Evolutionary conservation across 2,329 filamentous ascomycete species (phyloP).

Genomic region (Pestalotiopsis sp.): DNA sequence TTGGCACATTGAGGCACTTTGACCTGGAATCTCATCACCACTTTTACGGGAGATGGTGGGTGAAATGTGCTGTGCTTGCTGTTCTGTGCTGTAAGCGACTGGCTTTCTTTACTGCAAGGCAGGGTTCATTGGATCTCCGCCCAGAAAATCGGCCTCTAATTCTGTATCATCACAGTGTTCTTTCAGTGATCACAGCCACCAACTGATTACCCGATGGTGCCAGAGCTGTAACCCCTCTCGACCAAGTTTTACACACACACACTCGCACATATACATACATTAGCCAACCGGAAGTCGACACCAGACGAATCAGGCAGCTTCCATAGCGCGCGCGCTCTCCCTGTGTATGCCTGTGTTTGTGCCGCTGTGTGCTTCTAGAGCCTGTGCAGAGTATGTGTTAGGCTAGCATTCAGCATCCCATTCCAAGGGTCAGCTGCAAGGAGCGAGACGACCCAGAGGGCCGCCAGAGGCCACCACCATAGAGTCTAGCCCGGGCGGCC

Average conservation of each 20-base stretch:
- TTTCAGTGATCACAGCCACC: slow-evolving; percentile 1
- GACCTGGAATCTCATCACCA: background rate
- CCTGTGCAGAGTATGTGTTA: slow-evolving; percentile 2
- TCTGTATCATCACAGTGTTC: background rate
- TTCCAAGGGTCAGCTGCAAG: slow-evolving; percentile 2
- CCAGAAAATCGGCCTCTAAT: background rate
- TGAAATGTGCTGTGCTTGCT: background rate
- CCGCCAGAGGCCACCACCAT: background rate
- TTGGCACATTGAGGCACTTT: background rate
- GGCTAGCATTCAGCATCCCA: slow-evolving; percentile 12
- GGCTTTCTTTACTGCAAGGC: background rate
- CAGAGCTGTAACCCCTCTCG: slow-evolving; percentile 2
- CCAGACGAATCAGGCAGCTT: slow-evolving; percentile 9
- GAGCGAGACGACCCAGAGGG: background rate
- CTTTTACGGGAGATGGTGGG: background rate
- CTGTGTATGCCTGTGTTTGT: background rate
- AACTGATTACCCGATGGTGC: background rate
- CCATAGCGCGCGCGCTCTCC: background rate
- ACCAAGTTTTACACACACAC: background rate
- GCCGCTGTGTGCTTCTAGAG: background rate
- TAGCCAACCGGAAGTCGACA: background rate
- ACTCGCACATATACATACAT: background rate
- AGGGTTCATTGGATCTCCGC: background rate
- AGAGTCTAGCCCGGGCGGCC: background rate
- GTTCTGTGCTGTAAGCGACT: background rate